Conservation (phyloP, 1,284 basidiomycete genomes). For the Ustilago esculenta region DNA sequence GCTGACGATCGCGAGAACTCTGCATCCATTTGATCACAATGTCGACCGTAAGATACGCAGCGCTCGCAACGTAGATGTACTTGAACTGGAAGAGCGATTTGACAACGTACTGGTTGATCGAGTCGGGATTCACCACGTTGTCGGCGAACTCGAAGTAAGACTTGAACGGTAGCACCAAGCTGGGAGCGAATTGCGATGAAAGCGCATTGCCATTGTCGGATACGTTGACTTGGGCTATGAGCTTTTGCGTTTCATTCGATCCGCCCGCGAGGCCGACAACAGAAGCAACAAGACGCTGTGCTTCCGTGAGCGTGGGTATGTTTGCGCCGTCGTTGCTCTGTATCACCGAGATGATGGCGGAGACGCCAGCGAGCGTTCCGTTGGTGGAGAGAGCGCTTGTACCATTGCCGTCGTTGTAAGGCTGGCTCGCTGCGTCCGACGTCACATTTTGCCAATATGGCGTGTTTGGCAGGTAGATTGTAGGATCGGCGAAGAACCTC, state of each 20-base stretch:
- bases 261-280: conserved; percentile 27
- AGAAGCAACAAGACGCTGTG: conserved; percentile 17
- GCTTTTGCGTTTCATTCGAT: not conserved
- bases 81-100: conserved; percentile 42
- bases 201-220: conserved; percentile 6
- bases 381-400: conserved; percentile 15
- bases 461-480: conserved; percentile 21
- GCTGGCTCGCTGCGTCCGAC: not conserved
- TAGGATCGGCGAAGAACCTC: conserved; percentile 10
- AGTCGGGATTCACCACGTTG: conserved; percentile 34
- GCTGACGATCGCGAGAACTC: conserved; percentile 2
- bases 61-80: conserved; percentile 40
- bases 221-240: conserved; percentile 10
- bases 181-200: conserved; percentile 19
- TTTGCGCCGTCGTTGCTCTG: conserved; percentile 36
- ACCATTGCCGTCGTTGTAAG: conserved; percentile 4
- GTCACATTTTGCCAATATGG: conserved; percentile 12
- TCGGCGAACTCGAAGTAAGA: conserved; percentile 28
- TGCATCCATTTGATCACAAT: conserved; percentile 45
- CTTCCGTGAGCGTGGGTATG: conserved; percentile 20
- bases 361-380: conserved; percentile 15
- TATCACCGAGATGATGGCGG: conserved; percentile 32
- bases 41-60: conserved; percentile 25
- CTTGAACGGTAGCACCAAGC: conserved; percentile 28
- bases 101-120: conserved; percentile 15